phyloP scores from a whole-genome alignment of 2,329 filamentous ascomycete genomes.

The Colletotrichum destructivum region DNA sequence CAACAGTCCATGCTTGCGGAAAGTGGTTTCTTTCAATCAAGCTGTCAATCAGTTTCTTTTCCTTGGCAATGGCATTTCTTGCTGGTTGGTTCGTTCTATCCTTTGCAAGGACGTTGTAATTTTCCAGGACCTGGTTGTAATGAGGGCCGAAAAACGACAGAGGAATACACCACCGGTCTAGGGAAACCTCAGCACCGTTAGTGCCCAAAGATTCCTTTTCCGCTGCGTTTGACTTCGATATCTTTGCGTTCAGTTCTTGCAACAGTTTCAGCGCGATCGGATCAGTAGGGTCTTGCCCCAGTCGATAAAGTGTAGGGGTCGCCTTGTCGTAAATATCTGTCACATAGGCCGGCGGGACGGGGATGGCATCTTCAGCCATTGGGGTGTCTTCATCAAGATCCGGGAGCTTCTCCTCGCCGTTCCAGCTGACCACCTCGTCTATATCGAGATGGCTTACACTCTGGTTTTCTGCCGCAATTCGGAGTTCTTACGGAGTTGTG shows the following conservation, averaged over 20 bases:
- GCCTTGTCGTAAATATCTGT: background rate
- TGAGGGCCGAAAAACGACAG: background rate
- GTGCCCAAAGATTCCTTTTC: background rate
- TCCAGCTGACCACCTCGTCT: constrained; percentile 37
- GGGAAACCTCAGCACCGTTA: background rate
- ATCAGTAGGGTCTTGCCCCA: background rate
- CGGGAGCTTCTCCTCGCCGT: background rate
- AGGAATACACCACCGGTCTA: background rate
- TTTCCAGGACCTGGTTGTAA: background rate
- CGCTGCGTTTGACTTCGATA: background rate
- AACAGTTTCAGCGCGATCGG: background rate
- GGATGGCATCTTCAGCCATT: background rate
- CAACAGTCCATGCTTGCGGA: background rate
- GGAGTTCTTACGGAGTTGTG: background rate
- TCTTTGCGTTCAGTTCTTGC: background rate
- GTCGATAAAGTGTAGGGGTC: background rate
- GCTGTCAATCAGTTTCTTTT: constrained; percentile 3
- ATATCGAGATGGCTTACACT: constrained; percentile 49
- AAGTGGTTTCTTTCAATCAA: background rate
- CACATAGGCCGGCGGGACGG: background rate
- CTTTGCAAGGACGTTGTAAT: background rate
- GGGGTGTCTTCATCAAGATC: background rate
- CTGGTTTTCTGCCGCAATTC: background rate
- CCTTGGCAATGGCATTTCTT: background rate
- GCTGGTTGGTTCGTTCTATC: background rate